Evolutionary conservation across 371 early-diverging fungal genomes (phyloP), one percentile per base, ranked within the genome.

Genomic region (Apophysomyces elegans): DNA sequence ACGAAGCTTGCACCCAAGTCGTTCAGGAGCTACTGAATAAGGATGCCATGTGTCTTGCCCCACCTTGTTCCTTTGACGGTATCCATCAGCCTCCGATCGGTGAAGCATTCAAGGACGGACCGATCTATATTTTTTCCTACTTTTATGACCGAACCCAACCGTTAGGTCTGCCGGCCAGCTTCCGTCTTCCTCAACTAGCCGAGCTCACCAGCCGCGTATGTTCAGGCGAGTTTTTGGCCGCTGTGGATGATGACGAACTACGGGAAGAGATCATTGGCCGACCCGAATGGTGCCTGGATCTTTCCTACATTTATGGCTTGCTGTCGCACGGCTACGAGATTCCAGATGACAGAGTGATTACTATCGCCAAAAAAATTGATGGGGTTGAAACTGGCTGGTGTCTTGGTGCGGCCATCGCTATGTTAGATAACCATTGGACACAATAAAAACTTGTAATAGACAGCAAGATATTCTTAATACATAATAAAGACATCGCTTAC

Each of bases 371-470:
- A 74, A 96, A 96, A 85, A 95, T 98, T 65, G 86, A 91, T 39
- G 93, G 88, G 32, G 87, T 95, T 37, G 97, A 98, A 73, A 96
- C 96, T 6, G 99, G 99, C 7, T 98, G 99, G 99, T 94, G 95
- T 70, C 76, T 98, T 35, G 99, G 99, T 26, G 96, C 96, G 7
- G 89, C 96, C 21, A 91, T 98, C 64, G 86, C 91, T 9, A 78
- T 93, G 38, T 76, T 93, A 41, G 89, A 89, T 65, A 80, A 83
- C 44, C 37, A 26, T 50, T n/a, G 21, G 21, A 26, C 9, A 21
- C 54, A 50, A 7, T 50, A 50, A 50, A 50, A 50, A 50, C 5
- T 4, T 7, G 21, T 21, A 59, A 59, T 26, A n/a, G 38, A 58
- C 14, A 59, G 43, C 47, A 44, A 60, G 43, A 43, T 12, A 12